Conservation (phyloP, 257 asterid genomes). For the Phtheirospermum japonicum region DNA sequence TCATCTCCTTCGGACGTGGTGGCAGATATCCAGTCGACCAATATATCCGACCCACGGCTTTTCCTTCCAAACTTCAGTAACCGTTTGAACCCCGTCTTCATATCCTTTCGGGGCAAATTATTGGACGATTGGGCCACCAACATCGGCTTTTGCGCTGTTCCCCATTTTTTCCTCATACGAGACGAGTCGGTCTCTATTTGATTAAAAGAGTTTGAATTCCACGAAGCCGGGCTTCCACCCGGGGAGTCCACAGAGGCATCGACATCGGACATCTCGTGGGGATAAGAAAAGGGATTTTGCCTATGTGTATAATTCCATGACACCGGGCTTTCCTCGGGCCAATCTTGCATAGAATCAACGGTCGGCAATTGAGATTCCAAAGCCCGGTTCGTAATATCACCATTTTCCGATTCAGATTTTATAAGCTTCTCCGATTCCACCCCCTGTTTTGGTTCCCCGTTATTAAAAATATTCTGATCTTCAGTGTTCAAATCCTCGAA, state of each 20-base stretch:
- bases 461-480: constrained; percentile 25
- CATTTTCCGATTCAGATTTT: constrained; percentile 52
- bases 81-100: constrained; percentile 80
- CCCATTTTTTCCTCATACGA: constrained; percentile 59
- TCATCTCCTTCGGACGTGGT: constrained; percentile 98
- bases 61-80: constrained; percentile 76
- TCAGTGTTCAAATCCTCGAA: constrained; percentile 41
- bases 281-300: constrained; percentile 62
- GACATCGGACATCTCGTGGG: constrained; percentile 71
- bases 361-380: constrained; percentile 51
- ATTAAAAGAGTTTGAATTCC: constrained; percentile 63
- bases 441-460: constrained; percentile 30
- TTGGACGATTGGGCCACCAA: constrained; percentile 47
- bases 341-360: constrained; percentile 48
- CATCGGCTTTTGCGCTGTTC: constrained; percentile 30
- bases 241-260: constrained; percentile 76
- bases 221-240: constrained; percentile 73
- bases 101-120: constrained; percentile 60
- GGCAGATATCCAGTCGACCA: constrained; percentile 92
- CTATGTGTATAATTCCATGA: constrained; percentile 54
- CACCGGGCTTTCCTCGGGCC: constrained; percentile 53
- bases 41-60: constrained; percentile 60
- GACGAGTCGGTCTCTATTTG: constrained; percentile 60
- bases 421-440: constrained; percentile 27
- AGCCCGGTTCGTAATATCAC: constrained; percentile 45